Evolutionary conservation across 2,329 filamentous ascomycete species (phyloP).

Genomic region (Fusarium tuaranense): DNA sequence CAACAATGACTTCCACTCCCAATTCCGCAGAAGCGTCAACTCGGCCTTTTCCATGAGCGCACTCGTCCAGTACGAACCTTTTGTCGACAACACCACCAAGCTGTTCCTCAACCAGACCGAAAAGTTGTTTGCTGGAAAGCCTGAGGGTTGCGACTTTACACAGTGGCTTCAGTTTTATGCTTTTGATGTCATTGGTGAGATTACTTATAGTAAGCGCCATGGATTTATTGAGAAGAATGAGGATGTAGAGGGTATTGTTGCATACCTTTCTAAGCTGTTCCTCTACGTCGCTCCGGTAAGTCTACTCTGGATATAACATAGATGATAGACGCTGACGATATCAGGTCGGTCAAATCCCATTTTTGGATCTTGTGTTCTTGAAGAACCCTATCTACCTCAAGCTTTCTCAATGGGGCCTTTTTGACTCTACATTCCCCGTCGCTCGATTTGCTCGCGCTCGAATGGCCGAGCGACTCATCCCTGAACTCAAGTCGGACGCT

Average conservation of each 20-base stretch:
- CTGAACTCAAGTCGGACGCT: slow-evolving; percentile 52
- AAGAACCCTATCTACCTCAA: slow-evolving; percentile 82
- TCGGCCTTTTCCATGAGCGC: slow-evolving; percentile 82
- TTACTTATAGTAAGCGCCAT: slow-evolving; percentile 80
- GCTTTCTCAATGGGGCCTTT: slow-evolving; percentile 73
- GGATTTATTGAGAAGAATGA: slow-evolving; percentile 81
- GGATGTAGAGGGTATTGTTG: slow-evolving; percentile 80
- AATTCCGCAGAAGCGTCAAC: slow-evolving; percentile 81
- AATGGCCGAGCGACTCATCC: slow-evolving; percentile 71
- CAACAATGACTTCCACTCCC: slow-evolving; percentile 80
- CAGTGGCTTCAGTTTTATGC: slow-evolving; percentile 84
- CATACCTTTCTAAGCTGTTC: slow-evolving; percentile 72
- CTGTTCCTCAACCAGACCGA: slow-evolving; percentile 76
- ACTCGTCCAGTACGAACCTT: slow-evolving; percentile 82
- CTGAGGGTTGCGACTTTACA: slow-evolving; percentile 66
- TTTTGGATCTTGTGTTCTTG: slow-evolving; percentile 75
- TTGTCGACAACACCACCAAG: slow-evolving; percentile 80
- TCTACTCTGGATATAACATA: fast-evolving
- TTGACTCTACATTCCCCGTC: slow-evolving; percentile 77
- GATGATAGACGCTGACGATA: not conserved
- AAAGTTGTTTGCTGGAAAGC: slow-evolving; percentile 61
- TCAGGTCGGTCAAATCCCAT: slow-evolving; percentile 79
- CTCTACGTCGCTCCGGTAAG: slow-evolving; percentile 76
- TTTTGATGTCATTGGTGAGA: slow-evolving; percentile 83
- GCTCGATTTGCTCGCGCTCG: slow-evolving; percentile 77